Evolutionary conservation across 2,329 filamentous ascomycete species (phyloP), one percentile per base, ranked within the genome.

Genomic region (Fusarium subglutinans): DNA sequence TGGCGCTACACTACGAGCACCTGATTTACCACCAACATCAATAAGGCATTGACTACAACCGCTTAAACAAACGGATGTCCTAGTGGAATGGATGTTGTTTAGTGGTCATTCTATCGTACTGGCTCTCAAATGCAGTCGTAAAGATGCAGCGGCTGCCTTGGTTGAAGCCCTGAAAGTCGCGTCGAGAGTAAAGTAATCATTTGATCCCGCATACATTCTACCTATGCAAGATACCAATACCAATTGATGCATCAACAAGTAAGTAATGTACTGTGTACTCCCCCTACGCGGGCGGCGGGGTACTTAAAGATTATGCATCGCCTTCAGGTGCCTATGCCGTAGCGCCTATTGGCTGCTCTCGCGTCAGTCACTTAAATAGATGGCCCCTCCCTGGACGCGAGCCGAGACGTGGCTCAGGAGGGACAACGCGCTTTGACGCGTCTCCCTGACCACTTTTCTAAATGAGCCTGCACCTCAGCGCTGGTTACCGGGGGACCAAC

Each of bases 401-500:
- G 66, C 41, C 14, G 15, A 68, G 62, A 75, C 73, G 73, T 72
- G 72, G 60, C 14, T 50, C 22, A 26, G 28, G n/a, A 50, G 40
- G 33, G 33, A 26, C 38, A 48, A 40, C 73, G 73, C 73, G 73
- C 58, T 53, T 69, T 30, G 48, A 64, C 73, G 73, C 73, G 73
- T 75, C 59, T 50, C 40, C 50, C 62, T 59, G 62, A 66, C 72
- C 58, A 75, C 72, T 75, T 75, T 76, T 72, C 68, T 73, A 61
- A 73, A 70, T 70, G 67, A 70, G 41, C 47, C 35, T 35, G 41
- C 38, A 53, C 30, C 30, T 35, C 30, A 70, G 51, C 38, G 38
- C 41, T 70, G 56, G 72, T 75, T 75, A 73, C 69, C 61, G 47
- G 73, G 73, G 69, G 64, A 75, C 58, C 62, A 54, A 75, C 62